Evolutionary conservation across 768 basidiomycete genomes (phyloP), one percentile per base, ranked within the genome.

Genomic region (Sporobolomyces pararoseus): DNA sequence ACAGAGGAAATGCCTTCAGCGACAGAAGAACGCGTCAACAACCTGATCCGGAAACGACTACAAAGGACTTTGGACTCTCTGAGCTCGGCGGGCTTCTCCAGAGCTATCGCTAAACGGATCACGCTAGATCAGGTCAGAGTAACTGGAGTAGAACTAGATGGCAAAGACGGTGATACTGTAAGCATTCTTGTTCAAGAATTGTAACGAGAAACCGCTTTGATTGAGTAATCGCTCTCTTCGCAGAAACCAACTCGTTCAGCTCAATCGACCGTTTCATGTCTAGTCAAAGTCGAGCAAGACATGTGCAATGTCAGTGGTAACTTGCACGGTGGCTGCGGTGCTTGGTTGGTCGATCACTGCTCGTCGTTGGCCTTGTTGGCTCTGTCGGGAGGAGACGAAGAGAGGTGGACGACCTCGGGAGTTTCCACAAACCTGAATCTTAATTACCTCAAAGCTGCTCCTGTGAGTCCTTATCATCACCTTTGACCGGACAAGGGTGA

Each of bases 271-370:
- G 64, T 66, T 7, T 53, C 59, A 13, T 66, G 63, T 59, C n/a
- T 42, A 31, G 25, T 70, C 1, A 50, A n/a, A 23, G 64, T 70
- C 62, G 29, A 29, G 21, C 51, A 65, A 17, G 51, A 60, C 50
- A 51, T 60, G 65, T 63, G 51, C 51, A 66, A 66, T 55, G 27
- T 27, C 16, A 5, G n/a, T 7, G 39, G 47, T 23, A 70, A 67
- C 54, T 63, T 69, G 0, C 73, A 74, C 53, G 73, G 73, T 23
- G 73, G 73, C 2, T 70, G 63, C 35, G 25, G 70, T 7, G 73
- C 73, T 13, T 70, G 65, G 65, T 47, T 70, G 27, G 63, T 70
- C 37, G 73, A 74, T 61, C 52, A 64, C 37, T 70, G 68, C 65
- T 67, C 65, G 25, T 61, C 57, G 2, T 42, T 70, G 13, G 37